phyloP scores from a whole-genome alignment of 1,139 yeast species.

The Meyerozyma elateridarum region DNA sequence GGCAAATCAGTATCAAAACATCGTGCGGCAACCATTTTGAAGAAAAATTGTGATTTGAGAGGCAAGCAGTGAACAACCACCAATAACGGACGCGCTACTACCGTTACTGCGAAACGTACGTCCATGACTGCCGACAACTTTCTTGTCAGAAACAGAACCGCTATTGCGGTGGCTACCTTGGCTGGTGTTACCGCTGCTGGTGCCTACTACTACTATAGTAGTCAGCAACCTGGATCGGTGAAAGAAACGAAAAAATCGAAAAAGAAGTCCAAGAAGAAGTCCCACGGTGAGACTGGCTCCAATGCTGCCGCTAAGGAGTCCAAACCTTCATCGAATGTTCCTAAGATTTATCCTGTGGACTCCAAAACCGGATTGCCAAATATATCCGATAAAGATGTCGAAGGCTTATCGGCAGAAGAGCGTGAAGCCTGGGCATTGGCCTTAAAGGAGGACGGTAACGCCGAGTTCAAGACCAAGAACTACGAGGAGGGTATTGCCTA shows the following conservation, averaged over 20 bases:
- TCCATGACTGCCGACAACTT: constrained; percentile 27
- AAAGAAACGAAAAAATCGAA: constrained; percentile 23
- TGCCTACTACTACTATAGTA: constrained; percentile 50
- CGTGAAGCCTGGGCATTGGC: constrained; percentile 68
- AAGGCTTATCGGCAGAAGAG: constrained; percentile 45
- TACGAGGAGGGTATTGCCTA: constrained; percentile 69
- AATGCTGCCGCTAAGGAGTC: constrained; percentile 14
- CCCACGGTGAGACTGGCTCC: constrained; percentile 14
- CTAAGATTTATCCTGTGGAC: constrained; percentile 42
- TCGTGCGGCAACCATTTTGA: constrained; percentile 17
- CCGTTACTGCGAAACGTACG: not conserved
- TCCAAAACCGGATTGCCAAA: constrained; percentile 50
- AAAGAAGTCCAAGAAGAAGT: constrained; percentile 30
- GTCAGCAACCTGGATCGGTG: constrained; percentile 23
- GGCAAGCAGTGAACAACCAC: constrained; percentile 7
- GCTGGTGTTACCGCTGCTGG: constrained; percentile 61
- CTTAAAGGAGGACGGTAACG: constrained; percentile 88
- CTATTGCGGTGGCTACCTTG: constrained; percentile 53
- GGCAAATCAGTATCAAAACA: constrained; percentile 9
- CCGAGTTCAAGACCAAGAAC: constrained; percentile 65
- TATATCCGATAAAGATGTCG: constrained; percentile 43
- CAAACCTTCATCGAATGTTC: constrained; percentile 10
- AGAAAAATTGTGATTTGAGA: constrained; percentile 3
- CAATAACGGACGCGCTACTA: constrained; percentile 4
- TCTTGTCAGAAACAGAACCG: constrained; percentile 54